Base-by-base conservation (phyloP, 2,329 filamentous ascomycete genomes). In the Hysterium pulicare region DNA sequence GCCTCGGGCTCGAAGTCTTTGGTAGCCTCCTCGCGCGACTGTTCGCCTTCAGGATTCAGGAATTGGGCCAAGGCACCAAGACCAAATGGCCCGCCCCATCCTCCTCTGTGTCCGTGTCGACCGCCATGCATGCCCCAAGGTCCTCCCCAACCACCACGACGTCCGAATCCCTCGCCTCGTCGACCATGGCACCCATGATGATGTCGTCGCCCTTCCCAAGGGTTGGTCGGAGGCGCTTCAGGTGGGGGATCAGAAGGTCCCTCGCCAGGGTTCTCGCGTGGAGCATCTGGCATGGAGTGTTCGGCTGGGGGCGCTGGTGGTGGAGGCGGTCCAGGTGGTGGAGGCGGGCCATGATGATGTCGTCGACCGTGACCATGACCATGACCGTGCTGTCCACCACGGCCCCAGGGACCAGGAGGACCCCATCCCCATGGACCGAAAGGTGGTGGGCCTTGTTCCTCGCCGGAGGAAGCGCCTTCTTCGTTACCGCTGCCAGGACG, bases 1-100 rank as follows among this genome's bases (percentile, higher is more conserved):
- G 83, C 72, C n/a, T 84, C 81, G 1, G 85, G 84, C 4, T 67
- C 64, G 64, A 87, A 85, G 44, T 71, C 64, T 38, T 55, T 51
- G 17, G 45, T 48, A 7, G 54, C 54, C 13, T 50, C 50, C 20
- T 49, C 43, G n/a, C 38, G 37, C 2, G 41, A 45, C 40, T 44
- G 41, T 7, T 51, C 38, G 33, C 48, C 47, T 26, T 51, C 53
- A 28, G 50, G 49, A 24, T 51, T 64, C 45, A 73, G 70, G 39
- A 73, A 54, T 5, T 68, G 45, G n/a, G 49, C 50, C 6, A 71
- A 50, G 19, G 42, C 45, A 38, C 46, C 50, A 21, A 41, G 19
- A 11, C 51, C 47, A 57, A 58, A 58, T 6, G 55, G 54, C 3
- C 59, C 54, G 20, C 56, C 59, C 46, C 58, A 56, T 15, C 51